Base-by-base conservation (phyloP, 148 eudicot species). In the Camellia sinensis region DNA sequence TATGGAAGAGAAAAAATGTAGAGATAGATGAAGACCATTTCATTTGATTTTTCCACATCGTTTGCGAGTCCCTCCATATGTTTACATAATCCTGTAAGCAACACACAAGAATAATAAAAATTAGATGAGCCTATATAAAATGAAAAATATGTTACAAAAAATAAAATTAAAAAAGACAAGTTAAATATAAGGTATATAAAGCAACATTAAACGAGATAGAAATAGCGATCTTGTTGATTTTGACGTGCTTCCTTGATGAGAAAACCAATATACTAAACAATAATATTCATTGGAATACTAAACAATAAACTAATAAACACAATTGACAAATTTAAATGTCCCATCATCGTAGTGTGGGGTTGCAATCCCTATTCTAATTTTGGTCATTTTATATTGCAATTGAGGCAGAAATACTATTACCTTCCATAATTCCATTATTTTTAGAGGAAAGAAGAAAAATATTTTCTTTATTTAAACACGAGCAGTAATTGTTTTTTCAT, bases 21-120 rank as follows among this genome's bases (percentile, higher is more conserved):
- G 7, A 19, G 59, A 50, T 9, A 43, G 52, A 50, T 62, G 50
- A 61, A 67, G 75, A 97, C 99, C 97, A 86, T 89, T 84, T 97
- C 98, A 75, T 91, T 97, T 54, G 99, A 91, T 88, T 92, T 91
- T 71, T 97, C 98, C 68, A 89, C 91, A 66, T 97, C 95, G 73
- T 86, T 88, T 74, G 95, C 87, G 77, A 94, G 78, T 83, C 88
- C 90, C 75, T 92, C 94, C 89, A 92, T 87, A 81, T 90, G 92
- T 85, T 89, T 94, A 81, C 84, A 88, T 61, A 94, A 78, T 76
- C 94, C 99, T 97, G 94, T 77, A 80, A 59, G 67, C 64, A 78
- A 66, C 79, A 66, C 11, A 44, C 50, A 60, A 22, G 5, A 54
- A 53, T 14, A 22, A 56, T 22, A 21, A 3, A 53, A 80, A 68